Conservation (phyloP, 805 yeast genomes). For the Lipomyces yamadae region DNA sequence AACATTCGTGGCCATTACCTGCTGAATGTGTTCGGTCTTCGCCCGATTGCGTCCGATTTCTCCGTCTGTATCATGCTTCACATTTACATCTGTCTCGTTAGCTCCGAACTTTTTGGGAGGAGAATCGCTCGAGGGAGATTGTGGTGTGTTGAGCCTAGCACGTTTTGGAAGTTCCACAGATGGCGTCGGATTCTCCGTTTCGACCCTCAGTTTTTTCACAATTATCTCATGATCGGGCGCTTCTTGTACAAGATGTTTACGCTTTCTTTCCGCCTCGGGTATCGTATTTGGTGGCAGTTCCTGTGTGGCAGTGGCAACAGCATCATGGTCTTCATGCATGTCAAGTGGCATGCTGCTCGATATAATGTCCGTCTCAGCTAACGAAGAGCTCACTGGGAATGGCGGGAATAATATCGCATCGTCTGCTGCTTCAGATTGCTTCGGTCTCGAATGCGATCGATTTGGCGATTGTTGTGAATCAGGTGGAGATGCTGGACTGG, state of each 20-base stretch:
- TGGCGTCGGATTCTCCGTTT: neutral
- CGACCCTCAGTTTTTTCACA: neutral
- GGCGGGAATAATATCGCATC: slow-evolving; percentile 10
- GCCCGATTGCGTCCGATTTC: neutral
- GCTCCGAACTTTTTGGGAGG: neutral
- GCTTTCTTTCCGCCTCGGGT: neutral
- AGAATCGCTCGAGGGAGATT: neutral
- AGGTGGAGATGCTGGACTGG: neutral
- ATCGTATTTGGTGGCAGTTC: neutral
- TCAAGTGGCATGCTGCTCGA: neutral
- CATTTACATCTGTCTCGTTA: neutral
- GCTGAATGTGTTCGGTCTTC: neutral
- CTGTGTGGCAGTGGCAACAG: neutral
- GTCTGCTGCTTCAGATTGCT: neutral
- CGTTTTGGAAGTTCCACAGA: neutral
- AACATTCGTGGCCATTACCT: neutral
- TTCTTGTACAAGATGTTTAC: neutral
- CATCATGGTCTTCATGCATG: neutral
- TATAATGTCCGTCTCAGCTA: slow-evolving; percentile 8
- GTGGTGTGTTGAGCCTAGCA: neutral
- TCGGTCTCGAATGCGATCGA: neutral
- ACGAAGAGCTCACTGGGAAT: slow-evolving; percentile 7
- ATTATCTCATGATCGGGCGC: neutral
- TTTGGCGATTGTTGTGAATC: neutral
- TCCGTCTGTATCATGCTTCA: neutral